Percentiles rank a stretch among this genome's conserved stretches.
Conservation (phyloP, 805 yeast genomes). For the Myxozyma monticola region DNA sequence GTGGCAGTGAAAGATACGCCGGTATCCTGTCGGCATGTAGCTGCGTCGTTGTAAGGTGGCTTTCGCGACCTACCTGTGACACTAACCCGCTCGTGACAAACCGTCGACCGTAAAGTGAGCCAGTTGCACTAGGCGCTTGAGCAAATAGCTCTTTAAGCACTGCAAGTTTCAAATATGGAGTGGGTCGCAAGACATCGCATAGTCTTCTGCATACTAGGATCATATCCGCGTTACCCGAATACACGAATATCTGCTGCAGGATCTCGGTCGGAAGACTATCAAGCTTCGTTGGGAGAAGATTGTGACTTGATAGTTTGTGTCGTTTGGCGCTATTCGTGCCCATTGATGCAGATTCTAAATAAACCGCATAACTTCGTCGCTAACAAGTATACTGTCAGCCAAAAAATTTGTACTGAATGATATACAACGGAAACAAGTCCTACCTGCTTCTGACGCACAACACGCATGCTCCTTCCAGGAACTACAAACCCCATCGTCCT, state of each 20-base stretch:
- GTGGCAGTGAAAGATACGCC: too few relatives aligned
- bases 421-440: too few relatives aligned
- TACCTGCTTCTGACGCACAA: too few relatives aligned
- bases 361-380: too few relatives aligned
- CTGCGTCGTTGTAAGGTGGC: too few relatives aligned
- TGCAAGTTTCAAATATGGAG: slow-evolving; percentile 4
- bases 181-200: slow-evolving; percentile 1
- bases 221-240: slow-evolving; percentile 9
- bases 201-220: slow-evolving; percentile 15
- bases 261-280: slow-evolving; percentile 21
- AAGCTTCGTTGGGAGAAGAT: neutral
- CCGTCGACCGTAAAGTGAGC: slow-evolving; percentile 9
- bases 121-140: slow-evolving; percentile 3
- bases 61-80: too few relatives aligned
- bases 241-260: slow-evolving; percentile 15
- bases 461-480: too few relatives aligned
- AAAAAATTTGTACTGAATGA: too few relatives aligned
- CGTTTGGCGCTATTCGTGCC: slow-evolving; percentile 1
- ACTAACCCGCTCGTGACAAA: slow-evolving; percentile 16
- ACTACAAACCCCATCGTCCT: too few relatives aligned
- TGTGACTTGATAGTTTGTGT: neutral
- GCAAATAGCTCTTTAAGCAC: slow-evolving; percentile 7
- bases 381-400: too few relatives aligned
- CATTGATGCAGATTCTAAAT: too few relatives aligned
- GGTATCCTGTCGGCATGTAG: too few relatives aligned